These are phyloP conservation scores for Fraxinus excelsior DNA, from an alignment of 257 asterid genomes.

Conservation along the genomic window DNA sequence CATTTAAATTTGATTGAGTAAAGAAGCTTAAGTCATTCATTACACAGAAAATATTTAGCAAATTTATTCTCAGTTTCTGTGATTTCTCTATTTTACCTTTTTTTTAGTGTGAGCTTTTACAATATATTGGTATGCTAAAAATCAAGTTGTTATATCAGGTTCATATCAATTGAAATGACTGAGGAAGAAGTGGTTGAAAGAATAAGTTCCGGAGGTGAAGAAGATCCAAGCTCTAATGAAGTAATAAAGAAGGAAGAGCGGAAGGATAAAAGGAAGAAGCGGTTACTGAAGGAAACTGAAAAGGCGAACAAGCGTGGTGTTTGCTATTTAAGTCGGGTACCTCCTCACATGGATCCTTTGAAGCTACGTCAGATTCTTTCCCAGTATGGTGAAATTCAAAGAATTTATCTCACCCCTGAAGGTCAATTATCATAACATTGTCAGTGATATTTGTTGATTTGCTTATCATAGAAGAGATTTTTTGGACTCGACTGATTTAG, in stretches of 20 bases:
- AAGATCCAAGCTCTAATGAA: conserved; percentile 28
- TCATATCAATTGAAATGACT: conserved; percentile 34
- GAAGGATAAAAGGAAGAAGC: conserved; percentile 52
- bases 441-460: not conserved
- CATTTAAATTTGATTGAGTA: not conserved
- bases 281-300: conserved; percentile 46
- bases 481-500: not conserved
- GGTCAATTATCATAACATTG: conserved; percentile 35
- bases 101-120: not conserved
- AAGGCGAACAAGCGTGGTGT: conserved; percentile 69
- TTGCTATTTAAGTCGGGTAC: conserved; percentile 81
- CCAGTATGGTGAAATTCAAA: conserved; percentile 69
- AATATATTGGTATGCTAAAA: not conserved
- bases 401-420: conserved; percentile 85
- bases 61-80: not conserved
- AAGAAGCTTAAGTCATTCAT: not conserved
- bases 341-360: conserved; percentile 86
- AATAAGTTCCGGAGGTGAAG: conserved; percentile 24
- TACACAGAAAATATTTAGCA: not conserved
- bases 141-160: not conserved
- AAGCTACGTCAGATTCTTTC: conserved; percentile 74
- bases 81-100: not conserved
- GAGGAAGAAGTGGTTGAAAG: conserved; percentile 44
- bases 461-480: not conserved
- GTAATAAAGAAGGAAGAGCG: conserved; percentile 24